These are phyloP conservation scores for Candida sanyaensis DNA, from an alignment of 1,139 yeast genomes.

Conservation along the genomic window DNA sequence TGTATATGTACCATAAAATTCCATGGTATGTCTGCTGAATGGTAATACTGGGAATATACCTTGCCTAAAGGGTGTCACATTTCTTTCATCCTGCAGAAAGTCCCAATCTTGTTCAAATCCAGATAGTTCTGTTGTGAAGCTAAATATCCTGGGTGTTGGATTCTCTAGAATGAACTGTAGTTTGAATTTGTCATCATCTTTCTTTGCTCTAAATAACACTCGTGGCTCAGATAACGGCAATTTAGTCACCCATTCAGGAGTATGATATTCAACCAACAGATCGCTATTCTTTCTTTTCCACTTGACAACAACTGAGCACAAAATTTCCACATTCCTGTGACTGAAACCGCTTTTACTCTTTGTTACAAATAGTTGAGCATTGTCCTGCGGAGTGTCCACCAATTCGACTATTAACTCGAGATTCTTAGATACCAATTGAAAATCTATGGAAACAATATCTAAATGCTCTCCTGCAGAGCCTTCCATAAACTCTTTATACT, in stretches of 20 bases:
- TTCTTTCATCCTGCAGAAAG: slow-evolving; percentile 25
- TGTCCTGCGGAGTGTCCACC: slow-evolving; percentile 10
- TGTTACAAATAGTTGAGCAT: slow-evolving; percentile 33
- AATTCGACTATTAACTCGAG: slow-evolving; percentile 32
- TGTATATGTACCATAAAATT: slow-evolving; percentile 32
- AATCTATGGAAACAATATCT: slow-evolving; percentile 24
- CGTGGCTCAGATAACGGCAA: slow-evolving; percentile 74
- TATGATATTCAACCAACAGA: slow-evolving; percentile 25
- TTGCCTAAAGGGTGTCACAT: slow-evolving; percentile 29
- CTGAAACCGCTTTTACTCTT: slow-evolving; percentile 41
- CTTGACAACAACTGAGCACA: slow-evolving; percentile 24
- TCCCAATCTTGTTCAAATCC: slow-evolving; percentile 28
- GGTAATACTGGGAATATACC: slow-evolving; percentile 60
- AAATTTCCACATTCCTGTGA: slow-evolving; percentile 40
- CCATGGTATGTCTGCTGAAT: slow-evolving; percentile 51
- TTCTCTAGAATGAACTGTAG: slow-evolving; percentile 65
- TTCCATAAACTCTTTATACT: slow-evolving; percentile 1
- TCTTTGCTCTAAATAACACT: slow-evolving; percentile 45
- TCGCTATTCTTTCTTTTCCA: slow-evolving; percentile 34
- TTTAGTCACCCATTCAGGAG: slow-evolving; percentile 48
- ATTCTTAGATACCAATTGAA: slow-evolving; percentile 28
- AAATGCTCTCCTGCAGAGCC: slow-evolving; percentile 14
- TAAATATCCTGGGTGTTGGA: slow-evolving; percentile 69
- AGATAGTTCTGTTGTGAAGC: slow-evolving; percentile 53
- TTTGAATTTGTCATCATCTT: slow-evolving; percentile 19